Base-by-base conservation (phyloP, 2,329 filamentous ascomycete species). In the Neonectria sp. region DNA sequence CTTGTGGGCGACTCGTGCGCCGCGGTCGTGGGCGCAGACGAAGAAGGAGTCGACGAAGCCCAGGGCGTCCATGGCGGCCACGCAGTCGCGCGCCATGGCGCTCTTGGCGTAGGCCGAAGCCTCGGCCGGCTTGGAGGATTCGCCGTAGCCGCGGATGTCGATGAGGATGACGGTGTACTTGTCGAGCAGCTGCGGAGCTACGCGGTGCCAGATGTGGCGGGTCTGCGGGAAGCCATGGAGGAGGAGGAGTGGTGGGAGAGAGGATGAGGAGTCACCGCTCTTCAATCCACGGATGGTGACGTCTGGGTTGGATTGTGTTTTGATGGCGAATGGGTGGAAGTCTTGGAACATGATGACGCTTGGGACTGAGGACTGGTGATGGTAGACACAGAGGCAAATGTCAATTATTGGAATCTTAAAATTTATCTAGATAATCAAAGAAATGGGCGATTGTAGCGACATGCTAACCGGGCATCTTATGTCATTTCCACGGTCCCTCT, bases 21-120 rank as follows among this genome's bases (percentile, higher is more conserved):
- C 88, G 45, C 88, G 84, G 73, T 90, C 88, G 71, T 90, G 88
- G 0, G 83, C 86, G 63, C 86, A 86, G 24, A 90, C 77, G 69
- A 78, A 85, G 74, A 86, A 88, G 0, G 75, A 66, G 0, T 69
- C 61, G 1, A 33, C 43, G 70, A 81, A 78, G 8, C 82, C 82
- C 0, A 87, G 77, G 1, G 72, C 49, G 17, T 80, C 71, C 86
- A 88, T 88, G 17, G 86, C 82, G 15, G 73, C 70, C 8, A 83
- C 73, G 65, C 81, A 82, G 72, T 88, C 86, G 2, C 75, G 71
- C 0, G 86, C 86, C 84, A 88, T 86, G 24, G 77, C 78, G 63
- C 81, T 83, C 72, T 88, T 88, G 43, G 81, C 81, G 71, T 87
- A 87, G 1, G 76, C 72, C 1, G 66, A 58, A 1, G 82, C 67